Evolutionary conservation across 1,139 yeast genomes (phyloP), one percentile per base, ranked within the genome.

Genomic region (Geotrichum restrictum): DNA sequence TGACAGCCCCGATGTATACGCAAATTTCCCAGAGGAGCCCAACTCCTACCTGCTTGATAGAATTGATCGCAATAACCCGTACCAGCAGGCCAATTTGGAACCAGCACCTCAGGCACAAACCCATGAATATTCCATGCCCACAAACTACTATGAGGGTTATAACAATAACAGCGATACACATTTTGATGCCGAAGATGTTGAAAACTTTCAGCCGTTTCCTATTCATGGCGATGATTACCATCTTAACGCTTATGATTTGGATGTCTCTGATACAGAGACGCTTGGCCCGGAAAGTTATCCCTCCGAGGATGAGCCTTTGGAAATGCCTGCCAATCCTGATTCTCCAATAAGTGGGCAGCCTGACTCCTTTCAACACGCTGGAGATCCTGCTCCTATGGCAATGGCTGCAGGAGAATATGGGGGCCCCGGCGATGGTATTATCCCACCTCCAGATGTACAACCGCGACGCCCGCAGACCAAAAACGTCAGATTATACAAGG

Each of bases 401-500:
- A 52, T 33, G 34, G 48, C 14, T 45, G 21, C 31, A 3, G 47
- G 27, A 2, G 56, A 55, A 14, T 60, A 54, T 18, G 57, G 55
- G 24, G 60, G 61, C 16, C 55, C 54, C 29, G 58, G 51, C 13
- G 52, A 55, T 32, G 31, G 43, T 31, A 19, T 37, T 53, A 10
- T 58, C 59, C 3, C 68, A 67, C 14, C 59, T 55, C 27, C 62
- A 57, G 21, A 65, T 61, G 11, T 57, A 41, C 72, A 67, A 48
- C 68, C 65, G 16, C 60, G 73, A 38, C 57, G 70, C 47, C 62
- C 58, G 57, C 79, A 81, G 45, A 72, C 76, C 62, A 78, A 74
- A 60, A 73, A 74, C 58, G 83, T 82, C 36, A 73, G 74, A 56
- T 71, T 85, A 64, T 83, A 82, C 59, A 74, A 80, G 56, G 94